These are phyloP conservation scores for Durotheca rogersii DNA, from an alignment of 495 filamentous ascomycete species.

Conservation along the genomic window DNA sequence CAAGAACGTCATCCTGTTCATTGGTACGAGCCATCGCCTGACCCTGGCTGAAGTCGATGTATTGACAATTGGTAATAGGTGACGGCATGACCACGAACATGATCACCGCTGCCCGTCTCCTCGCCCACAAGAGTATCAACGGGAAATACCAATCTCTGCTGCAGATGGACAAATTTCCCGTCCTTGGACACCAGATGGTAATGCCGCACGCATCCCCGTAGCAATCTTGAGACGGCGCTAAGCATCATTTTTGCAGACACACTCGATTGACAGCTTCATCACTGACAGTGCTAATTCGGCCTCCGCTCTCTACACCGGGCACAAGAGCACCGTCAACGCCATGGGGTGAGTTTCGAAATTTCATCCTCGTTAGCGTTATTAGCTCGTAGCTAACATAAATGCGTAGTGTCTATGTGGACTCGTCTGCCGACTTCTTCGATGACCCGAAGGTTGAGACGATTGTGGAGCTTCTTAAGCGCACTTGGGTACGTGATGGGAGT, in stretches of 20 bases:
- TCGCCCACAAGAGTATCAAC: slow-evolving; percentile 73
- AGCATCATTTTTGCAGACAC: slow-evolving; percentile 44
- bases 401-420: slow-evolving; percentile 67
- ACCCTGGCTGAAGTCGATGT: neutral
- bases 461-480: slow-evolving; percentile 65
- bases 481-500: slow-evolving; percentile 51
- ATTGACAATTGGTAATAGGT: slow-evolving; percentile 32
- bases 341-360: slow-evolving; percentile 51
- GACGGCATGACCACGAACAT: slow-evolving; percentile 83
- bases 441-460: slow-evolving; percentile 81
- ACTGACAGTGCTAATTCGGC: slow-evolving; percentile 77
- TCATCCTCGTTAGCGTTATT: no score
- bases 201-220: no score
- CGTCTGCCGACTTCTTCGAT: slow-evolving; percentile 62
- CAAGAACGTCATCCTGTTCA: slow-evolving; percentile 77
- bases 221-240: no score
- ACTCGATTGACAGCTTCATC: slow-evolving; percentile 74
- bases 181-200: slow-evolving; percentile 67
- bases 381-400: no score
- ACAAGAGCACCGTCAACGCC: slow-evolving; percentile 73
- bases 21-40: slow-evolving; percentile 44
- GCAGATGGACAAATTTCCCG: slow-evolving; percentile 69
- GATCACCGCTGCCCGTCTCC: slow-evolving; percentile 68
- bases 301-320: slow-evolving; percentile 70
- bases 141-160: slow-evolving; percentile 69